Evolutionary conservation across 805 yeast species (phyloP).

Genomic region (Ogataea haglerorum): DNA sequence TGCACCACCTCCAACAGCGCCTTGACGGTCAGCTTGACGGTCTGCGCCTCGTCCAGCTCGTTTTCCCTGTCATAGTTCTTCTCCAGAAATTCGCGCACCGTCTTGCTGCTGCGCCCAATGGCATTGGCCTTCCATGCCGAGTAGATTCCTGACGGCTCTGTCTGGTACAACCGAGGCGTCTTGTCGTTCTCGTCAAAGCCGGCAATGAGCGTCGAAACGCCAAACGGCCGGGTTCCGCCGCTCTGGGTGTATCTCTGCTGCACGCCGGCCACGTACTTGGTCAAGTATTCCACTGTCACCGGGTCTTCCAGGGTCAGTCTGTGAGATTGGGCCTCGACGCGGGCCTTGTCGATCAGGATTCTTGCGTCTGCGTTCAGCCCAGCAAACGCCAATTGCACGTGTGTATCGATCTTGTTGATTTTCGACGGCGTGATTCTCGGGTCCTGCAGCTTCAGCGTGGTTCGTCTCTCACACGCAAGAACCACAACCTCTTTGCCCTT

Average conservation of each 20-base stretch:
- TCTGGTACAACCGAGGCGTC: slow-evolving; percentile 81
- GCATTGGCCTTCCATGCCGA: slow-evolving; percentile 98
- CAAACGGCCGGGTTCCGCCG: slow-evolving; percentile 98
- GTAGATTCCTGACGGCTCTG: slow-evolving; percentile 96
- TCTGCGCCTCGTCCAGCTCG: slow-evolving; percentile 61
- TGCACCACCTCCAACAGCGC: slow-evolving; percentile 93
- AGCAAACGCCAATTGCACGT: slow-evolving; percentile 89
- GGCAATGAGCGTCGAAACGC: slow-evolving; percentile 90
- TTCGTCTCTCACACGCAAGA: slow-evolving; percentile 94
- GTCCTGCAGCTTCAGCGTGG: slow-evolving; percentile 92
- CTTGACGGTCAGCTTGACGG: slow-evolving; percentile 78
- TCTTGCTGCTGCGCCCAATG: slow-evolving; percentile 91
- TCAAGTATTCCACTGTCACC: slow-evolving; percentile 84
- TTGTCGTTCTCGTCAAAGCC: slow-evolving; percentile 89
- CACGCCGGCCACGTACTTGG: slow-evolving; percentile 95
- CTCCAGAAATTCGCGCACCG: slow-evolving; percentile 93
- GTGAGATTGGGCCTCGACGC: slow-evolving; percentile 95
- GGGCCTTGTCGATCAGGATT: slow-evolving; percentile 88
- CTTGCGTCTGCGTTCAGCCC: slow-evolving; percentile 99
- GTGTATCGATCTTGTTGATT: slow-evolving; percentile 87
- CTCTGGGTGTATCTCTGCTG: slow-evolving; percentile 96
- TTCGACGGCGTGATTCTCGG: slow-evolving; percentile 95
- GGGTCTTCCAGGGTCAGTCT: slow-evolving; percentile 92
- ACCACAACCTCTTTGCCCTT: slow-evolving; percentile 88
- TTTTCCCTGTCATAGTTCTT: slow-evolving; percentile 65